Percentiles rank a stretch among this genome's conserved stretches.
These are phyloP conservation scores for Tilletiaria anomala DNA, from an alignment of 1,284 basidiomycete genomes.

Conservation along the genomic window DNA sequence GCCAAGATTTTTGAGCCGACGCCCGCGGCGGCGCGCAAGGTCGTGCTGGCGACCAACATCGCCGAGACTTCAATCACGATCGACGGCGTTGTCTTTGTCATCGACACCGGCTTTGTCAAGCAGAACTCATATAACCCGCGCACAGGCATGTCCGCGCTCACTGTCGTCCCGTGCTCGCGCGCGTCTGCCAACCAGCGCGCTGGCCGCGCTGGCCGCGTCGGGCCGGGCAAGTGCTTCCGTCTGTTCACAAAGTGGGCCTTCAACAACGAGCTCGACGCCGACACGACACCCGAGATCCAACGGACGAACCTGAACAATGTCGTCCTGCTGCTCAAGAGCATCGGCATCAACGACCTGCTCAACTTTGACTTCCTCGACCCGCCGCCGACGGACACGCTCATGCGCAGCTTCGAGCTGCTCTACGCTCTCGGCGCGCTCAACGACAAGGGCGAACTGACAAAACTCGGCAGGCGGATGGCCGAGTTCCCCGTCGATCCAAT, in stretches of 20 bases:
- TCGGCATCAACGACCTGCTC: slow-evolving; percentile 52
- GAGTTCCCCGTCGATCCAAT: slow-evolving; percentile 98
- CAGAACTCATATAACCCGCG: slow-evolving; percentile 39
- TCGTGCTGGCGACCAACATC: slow-evolving; percentile 95
- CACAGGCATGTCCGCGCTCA: slow-evolving; percentile 35
- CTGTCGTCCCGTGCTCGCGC: slow-evolving; percentile 59
- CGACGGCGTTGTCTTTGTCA: slow-evolving; percentile 38
- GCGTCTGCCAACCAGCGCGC: slow-evolving; percentile 95
- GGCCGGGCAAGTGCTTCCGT: slow-evolving; percentile 94
- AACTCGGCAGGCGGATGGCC: slow-evolving; percentile 89
- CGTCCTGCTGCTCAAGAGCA: slow-evolving; percentile 50
- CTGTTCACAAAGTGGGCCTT: slow-evolving; percentile 54
- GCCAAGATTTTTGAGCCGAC: slow-evolving; percentile 99
- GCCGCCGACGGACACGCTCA: slow-evolving; percentile 87
- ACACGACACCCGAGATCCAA: slow-evolving; percentile 51
- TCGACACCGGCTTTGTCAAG: slow-evolving; percentile 39
- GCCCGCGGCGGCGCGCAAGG: slow-evolving; percentile 81
- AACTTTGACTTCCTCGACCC: slow-evolving; percentile 54
- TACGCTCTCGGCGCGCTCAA: slow-evolving; percentile 94
- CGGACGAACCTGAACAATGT: slow-evolving; percentile 46
- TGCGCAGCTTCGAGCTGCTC: slow-evolving; percentile 78
- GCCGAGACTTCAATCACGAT: slow-evolving; percentile 46
- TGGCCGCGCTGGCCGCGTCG: slow-evolving; percentile 89
- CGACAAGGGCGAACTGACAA: slow-evolving; percentile 87
- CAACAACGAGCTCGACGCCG: slow-evolving; percentile 50